Conservation (phyloP, 345 rosid genomes). For the Toxicodendron radicans region DNA sequence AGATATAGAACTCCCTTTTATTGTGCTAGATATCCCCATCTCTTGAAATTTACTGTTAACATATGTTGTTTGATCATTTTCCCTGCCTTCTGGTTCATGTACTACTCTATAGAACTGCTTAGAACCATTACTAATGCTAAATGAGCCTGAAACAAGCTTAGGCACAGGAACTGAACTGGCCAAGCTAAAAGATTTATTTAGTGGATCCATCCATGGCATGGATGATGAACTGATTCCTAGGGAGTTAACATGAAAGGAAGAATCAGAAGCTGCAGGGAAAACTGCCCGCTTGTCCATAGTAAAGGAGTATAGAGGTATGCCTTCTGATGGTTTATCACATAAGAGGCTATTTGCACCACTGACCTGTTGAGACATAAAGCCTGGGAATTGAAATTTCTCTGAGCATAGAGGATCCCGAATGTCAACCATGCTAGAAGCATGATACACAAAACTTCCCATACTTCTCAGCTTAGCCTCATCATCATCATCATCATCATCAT, state of each 20-base stretch:
- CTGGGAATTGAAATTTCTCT: constrained; percentile 80
- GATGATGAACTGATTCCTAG: constrained; percentile 75
- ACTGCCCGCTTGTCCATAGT: constrained; percentile 81
- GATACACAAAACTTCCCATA: constrained; percentile 51
- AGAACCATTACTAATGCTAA: constrained; percentile 67
- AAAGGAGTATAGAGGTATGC: constrained; percentile 90
- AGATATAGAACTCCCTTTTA: constrained; percentile 55
- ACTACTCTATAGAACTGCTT: constrained; percentile 95
- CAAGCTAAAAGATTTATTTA: constrained; percentile 81
- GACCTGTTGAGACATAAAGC: constrained; percentile 64
- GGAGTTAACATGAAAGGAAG: constrained; percentile 72
- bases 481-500: constrained; percentile 44
- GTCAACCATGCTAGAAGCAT: constrained; percentile 48
- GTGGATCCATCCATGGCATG: constrained; percentile 90
- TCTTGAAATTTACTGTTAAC: constrained; percentile 68
- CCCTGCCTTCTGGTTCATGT: constrained; percentile 94
- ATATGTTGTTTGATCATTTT: constrained; percentile 65
- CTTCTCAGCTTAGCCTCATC: constrained; percentile 51
- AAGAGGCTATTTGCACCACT: constrained; percentile 55
- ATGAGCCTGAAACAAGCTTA: constrained; percentile 87
- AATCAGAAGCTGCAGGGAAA: constrained; percentile 78
- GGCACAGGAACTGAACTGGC: constrained; percentile 91
- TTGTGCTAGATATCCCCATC: constrained; percentile 54
- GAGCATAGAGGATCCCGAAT: constrained; percentile 49
- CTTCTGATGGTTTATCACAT: constrained; percentile 72